Base-by-base conservation (phyloP, 208 protist genomes). In the Balamuthia mandrillaris region DNA sequence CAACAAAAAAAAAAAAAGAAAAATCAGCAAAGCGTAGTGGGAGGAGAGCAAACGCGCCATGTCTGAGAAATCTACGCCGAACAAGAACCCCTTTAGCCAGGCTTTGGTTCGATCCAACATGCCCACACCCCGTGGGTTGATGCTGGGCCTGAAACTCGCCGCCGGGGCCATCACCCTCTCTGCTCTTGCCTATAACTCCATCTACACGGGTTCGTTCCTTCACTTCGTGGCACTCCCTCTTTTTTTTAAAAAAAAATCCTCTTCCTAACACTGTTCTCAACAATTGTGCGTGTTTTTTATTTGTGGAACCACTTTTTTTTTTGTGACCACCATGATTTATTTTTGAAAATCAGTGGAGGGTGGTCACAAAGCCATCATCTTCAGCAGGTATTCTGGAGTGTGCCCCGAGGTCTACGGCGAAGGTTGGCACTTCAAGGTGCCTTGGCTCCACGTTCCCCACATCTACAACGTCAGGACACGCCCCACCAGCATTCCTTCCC, bases 291-390 rank as follows among this genome's bases (percentile, higher is more conserved):
- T 79, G 7, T 49, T 24, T 12, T 42, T 33, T 10, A 12, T 33
- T 78, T 56, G 39, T 31, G 68, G 33, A 31, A 79, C 37, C 4
- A n/a, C n/a, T n/a, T n/a, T n/a, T n/a, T n/a, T n/a, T 37, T 5
- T 7, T 21, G 44, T 81, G 0, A 16, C 60, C 16, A 16, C 14
- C n/a, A 35, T 24, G 16, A 16, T 68, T 12, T 68, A 29, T 39
- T 68, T n/a, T 24, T 16, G 29, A 35, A 39, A 35, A 35, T 10
- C 24, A 81, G 98, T 99, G 42, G 96, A 98, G 39, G 97, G 96
- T 89, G 98, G 97, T 60, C 97, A 95, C 86, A 94, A 96, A 58
- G 97, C 97, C 24, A 94, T 99, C 45, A 97, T 98, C 84, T 99
- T 98, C 90, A 98, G 98, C 90, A 92, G 96, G 86, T 91, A 98